A percentile compares a stretch with the other conserved stretches of the same genome.
These are phyloP conservation scores for Epichloe sibirici DNA, from an alignment of 2,329 filamentous ascomycete species.

Conservation along the genomic window DNA sequence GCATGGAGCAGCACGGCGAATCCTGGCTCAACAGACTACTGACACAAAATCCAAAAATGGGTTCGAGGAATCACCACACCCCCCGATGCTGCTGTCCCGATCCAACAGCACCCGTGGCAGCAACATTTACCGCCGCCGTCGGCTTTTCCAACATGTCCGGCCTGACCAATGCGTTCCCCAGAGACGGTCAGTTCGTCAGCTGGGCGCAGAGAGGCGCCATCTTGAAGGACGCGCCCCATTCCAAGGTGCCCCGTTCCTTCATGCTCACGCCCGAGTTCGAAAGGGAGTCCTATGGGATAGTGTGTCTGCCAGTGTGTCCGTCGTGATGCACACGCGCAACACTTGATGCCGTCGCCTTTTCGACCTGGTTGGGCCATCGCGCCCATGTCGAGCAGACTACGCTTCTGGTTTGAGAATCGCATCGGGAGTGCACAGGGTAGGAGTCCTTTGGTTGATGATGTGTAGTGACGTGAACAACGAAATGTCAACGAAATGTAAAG, in stretches of 20 bases:
- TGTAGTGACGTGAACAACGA: constrained; percentile 5
- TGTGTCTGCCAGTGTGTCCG: constrained; percentile 17
- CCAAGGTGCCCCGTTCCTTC: constrained; percentile 36
- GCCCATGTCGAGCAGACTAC: constrained; percentile 26
- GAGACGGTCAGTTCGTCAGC: constrained; percentile 28
- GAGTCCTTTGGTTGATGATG: constrained; percentile 22
- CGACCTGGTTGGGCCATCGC: constrained; percentile 29
- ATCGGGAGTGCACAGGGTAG: constrained; percentile 30
- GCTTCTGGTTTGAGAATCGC: constrained; percentile 28
- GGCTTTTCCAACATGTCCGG: constrained; percentile 9
- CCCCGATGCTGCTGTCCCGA: constrained; percentile 16
- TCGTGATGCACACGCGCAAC: constrained; percentile 13
- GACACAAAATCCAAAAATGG: constrained; percentile 34
- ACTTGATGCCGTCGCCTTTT: constrained; percentile 27
- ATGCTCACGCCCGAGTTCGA: constrained; percentile 31
- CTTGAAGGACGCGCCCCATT: constrained; percentile 33
- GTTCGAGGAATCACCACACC: constrained; percentile 38
- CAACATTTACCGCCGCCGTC: constrained; percentile 20
- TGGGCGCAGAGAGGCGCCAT: constrained; percentile 39
- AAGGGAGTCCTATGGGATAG: constrained; percentile 16
- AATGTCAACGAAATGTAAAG: too few relatives aligned
- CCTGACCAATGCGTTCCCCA: constrained; percentile 19
- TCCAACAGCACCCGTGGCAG: constrained; percentile 18
- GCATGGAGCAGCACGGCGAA: constrained; percentile 27
- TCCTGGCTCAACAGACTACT: constrained; percentile 35